Evolutionary conservation across 139 green algal species (phyloP), one percentile per base, ranked within the genome.

Genomic region (Chlorella sp.): DNA sequence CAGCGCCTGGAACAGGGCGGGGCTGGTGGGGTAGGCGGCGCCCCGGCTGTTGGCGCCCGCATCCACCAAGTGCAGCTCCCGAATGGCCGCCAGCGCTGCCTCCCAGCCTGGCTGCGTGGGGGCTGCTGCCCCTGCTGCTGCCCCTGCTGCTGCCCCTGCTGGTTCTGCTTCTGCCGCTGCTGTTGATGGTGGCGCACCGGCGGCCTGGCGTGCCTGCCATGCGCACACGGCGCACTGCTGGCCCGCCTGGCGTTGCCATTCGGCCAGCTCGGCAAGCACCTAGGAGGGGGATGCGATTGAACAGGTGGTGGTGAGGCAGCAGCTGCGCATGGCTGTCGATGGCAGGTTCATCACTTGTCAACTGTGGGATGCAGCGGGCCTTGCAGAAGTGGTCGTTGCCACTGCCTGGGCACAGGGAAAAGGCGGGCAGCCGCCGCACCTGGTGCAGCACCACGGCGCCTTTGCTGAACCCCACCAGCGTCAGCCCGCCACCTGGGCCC

Each of bases 401-500:
- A 46, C 0, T 11, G n/a, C 20, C 62, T 38, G 28, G 24, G 62
- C 26, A 11, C 26, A 69, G 62, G 60, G 19, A 30, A 14, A 38
- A 8, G 26, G 28, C 36, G 24, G 8, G 62, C 62, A 69, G 3
- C 69, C 19, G 40, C 41, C 22, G 9, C 22, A 73, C 81, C 89
- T 94, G 91, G 38, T 95, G 94, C 24, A 94, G 72, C 43, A 94
- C 89, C 17, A 95, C 80, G 36, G 84, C 89, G 36, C 91, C 91
- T 43, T 95, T 94, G 83, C 83, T 91, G 83, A 95, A 95, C 0
- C 88, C 73, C 32, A 88, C 14, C 26, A 88, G 60, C 13, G 44
- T 7, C 3, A 54, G 41, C 28, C n/a, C 11, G 75, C 60, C 36
- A 40, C 64, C 11, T 38, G 43, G n/a, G 40, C 3, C 24, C 26